Conservation (phyloP, 108 stramenopile genomes). For the Nitzschia inconspicua region DNA sequence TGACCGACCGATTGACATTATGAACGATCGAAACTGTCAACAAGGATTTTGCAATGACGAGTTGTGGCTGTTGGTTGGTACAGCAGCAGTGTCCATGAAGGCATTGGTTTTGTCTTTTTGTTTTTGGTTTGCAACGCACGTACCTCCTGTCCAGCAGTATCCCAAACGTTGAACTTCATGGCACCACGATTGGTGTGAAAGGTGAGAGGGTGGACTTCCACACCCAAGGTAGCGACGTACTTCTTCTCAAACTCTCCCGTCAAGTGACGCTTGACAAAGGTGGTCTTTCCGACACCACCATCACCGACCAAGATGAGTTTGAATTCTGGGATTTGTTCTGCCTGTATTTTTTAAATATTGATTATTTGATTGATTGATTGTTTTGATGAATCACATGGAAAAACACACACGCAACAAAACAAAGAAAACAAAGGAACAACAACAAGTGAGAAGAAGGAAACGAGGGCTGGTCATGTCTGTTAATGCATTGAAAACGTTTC, state of each 20-base stretch:
- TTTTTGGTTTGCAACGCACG: no score
- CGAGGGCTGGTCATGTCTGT: no score
- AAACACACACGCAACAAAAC: neutral
- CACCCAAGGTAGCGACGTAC: conserved; percentile 95
- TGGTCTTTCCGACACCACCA: conserved; percentile 98
- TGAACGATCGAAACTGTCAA: no score
- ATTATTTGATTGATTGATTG: neutral
- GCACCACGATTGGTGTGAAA: conserved; percentile 99
- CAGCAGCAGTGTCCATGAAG: no score
- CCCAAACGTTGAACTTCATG: conserved; percentile 99
- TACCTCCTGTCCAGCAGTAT: conserved; percentile 98
- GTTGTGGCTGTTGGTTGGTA: no score
- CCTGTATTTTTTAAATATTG: neutral
- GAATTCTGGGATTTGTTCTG: conserved; percentile 85
- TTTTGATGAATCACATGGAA: neutral
- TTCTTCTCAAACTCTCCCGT: conserved; percentile 99
- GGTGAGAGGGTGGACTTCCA: conserved; percentile 94
- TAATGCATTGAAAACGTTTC: no score
- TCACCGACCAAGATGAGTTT: conserved; percentile 99
- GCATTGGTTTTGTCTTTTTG: no score
- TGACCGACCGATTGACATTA: no score
- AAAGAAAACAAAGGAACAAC: neutral
- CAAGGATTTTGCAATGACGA: no score
- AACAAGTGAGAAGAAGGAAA: neutral
- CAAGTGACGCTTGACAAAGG: conserved; percentile 98